These are phyloP conservation scores for Pleoardoris graminearum DNA, from an alignment of 2,329 filamentous ascomycete species.

Conservation along the genomic window DNA sequence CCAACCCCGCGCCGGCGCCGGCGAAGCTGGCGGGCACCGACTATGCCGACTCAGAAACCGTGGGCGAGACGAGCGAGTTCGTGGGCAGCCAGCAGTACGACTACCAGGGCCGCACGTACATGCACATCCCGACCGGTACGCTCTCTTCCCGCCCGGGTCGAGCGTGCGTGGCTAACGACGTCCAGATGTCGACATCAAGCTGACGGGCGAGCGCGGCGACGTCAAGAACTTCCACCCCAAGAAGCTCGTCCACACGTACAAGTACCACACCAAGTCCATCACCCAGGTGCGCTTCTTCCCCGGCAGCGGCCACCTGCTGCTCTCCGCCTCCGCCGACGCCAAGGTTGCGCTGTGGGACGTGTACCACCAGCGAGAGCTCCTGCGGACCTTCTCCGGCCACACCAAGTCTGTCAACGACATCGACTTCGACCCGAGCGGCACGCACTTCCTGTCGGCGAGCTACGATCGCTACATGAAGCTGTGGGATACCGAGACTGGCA, in stretches of 20 bases:
- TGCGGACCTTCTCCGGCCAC: conserved; percentile 91
- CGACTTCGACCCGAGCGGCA: conserved; percentile 80
- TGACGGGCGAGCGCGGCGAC: conserved; percentile 78
- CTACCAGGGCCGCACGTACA: conserved; percentile 94
- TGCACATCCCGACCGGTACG: conserved; percentile 80
- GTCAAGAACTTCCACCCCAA: conserved; percentile 91
- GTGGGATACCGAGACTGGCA: conserved; percentile 96
- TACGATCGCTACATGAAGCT: conserved; percentile 97
- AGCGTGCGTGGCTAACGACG: conserved; percentile 7
- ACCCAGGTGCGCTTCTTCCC: conserved; percentile 92
- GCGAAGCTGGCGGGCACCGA: conserved; percentile 60
- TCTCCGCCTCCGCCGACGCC: conserved; percentile 86
- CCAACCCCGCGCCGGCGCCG: conserved; percentile 63
- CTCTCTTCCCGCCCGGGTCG: not conserved
- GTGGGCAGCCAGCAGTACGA: conserved; percentile 82
- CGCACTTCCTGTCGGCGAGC: conserved; percentile 84
- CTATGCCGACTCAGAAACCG: conserved; percentile 51
- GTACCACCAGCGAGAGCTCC: conserved; percentile 83
- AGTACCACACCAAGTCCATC: conserved; percentile 79
- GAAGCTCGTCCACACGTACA: conserved; percentile 90
- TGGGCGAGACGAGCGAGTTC: conserved; percentile 79
- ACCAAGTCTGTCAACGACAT: conserved; percentile 87
- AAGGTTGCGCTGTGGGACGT: conserved; percentile 95
- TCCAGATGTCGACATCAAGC: conserved; percentile 45
- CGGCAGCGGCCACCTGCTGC: conserved; percentile 78